These are phyloP conservation scores for Erysimum cheiranthoides DNA, from an alignment of 345 rosid genomes.

Conservation along the genomic window DNA sequence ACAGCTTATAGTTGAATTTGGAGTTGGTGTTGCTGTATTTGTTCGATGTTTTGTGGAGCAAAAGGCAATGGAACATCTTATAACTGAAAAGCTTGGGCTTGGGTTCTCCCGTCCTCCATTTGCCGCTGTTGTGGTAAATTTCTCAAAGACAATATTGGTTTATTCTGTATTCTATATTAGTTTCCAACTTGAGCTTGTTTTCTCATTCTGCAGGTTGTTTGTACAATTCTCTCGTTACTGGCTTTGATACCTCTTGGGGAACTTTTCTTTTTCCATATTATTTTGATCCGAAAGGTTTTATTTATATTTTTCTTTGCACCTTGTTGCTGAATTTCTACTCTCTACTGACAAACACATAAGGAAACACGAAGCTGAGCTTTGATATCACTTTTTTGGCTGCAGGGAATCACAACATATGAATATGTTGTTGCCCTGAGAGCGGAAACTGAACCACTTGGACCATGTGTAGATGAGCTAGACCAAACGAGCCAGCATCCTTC, in stretches of 20 bases:
- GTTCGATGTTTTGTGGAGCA: constrained; percentile 84
- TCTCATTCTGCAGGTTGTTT: constrained; percentile 60
- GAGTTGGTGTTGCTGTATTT: constrained; percentile 86
- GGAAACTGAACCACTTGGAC: constrained; percentile 79
- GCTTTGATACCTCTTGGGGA: constrained; percentile 90
- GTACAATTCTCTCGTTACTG: constrained; percentile 78
- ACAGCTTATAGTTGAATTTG: constrained; percentile 88
- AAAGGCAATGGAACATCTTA: constrained; percentile 72
- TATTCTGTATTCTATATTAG: constrained; percentile 11
- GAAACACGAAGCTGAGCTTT: constrained; percentile 11
- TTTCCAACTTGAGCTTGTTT: constrained; percentile 1
- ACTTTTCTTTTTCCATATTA: constrained; percentile 86
- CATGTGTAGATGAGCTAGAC: constrained; percentile 71
- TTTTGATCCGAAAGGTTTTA: constrained; percentile 81
- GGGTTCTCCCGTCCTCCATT: constrained; percentile 88
- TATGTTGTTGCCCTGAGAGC: constrained; percentile 94
- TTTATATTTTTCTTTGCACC: neutral
- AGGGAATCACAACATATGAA: constrained; percentile 97
- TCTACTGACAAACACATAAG: neutral
- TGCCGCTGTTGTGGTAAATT: constrained; percentile 72
- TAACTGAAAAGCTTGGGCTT: constrained; percentile 76
- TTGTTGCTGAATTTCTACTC: constrained; percentile 13
- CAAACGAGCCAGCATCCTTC: constrained; percentile 76
- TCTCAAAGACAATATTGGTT: neutral
- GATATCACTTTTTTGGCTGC: constrained; percentile 33